Conservation (phyloP, 371 early-diverging fungal species). For the Zopfochytrium polystomum region DNA sequence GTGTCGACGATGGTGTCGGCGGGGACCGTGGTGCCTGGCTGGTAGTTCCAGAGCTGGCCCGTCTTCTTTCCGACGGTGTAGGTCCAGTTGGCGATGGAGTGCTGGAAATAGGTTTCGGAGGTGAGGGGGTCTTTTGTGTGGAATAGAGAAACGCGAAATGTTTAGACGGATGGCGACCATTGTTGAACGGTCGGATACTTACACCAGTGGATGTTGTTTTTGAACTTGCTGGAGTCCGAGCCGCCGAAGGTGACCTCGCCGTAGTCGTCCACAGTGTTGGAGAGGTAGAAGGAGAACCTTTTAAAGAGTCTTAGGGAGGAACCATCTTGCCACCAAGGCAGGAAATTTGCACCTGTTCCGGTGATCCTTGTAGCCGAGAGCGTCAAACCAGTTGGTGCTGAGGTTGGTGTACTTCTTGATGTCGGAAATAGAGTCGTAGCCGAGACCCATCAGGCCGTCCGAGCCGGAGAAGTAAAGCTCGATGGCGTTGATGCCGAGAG, state of each 20-base stretch:
- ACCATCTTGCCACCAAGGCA: background rate
- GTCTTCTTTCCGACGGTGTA: background rate
- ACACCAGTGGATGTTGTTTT: background rate
- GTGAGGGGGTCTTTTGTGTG: too few species aligned
- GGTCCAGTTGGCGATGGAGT: constrained; percentile 5
- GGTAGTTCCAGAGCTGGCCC: background rate
- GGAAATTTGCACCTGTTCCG: background rate
- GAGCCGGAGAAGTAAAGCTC: background rate
- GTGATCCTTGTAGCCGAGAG: background rate
- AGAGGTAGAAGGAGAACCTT: constrained; percentile 19
- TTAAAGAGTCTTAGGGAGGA: background rate
- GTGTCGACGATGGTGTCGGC: constrained; percentile 1
- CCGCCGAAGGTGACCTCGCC: constrained; percentile 31
- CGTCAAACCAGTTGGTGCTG: constrained; percentile 18
- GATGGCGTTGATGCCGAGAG: constrained; percentile 1
- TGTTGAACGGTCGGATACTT: too few species aligned
- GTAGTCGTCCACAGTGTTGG: constrained; percentile 28
- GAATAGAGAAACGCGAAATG: too few species aligned
- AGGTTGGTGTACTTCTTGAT: constrained; percentile 10
- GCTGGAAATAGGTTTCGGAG: constrained; percentile 5
- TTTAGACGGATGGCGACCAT: too few species aligned
- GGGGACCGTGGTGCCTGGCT: background rate
- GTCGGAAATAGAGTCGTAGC: constrained; percentile 3
- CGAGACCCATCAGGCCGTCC: constrained; percentile 13
- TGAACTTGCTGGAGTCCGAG: constrained; percentile 7